These are phyloP conservation scores for Globisporangium parvum DNA, from an alignment of 352 stramenopile genomes.

Conservation along the genomic window DNA sequence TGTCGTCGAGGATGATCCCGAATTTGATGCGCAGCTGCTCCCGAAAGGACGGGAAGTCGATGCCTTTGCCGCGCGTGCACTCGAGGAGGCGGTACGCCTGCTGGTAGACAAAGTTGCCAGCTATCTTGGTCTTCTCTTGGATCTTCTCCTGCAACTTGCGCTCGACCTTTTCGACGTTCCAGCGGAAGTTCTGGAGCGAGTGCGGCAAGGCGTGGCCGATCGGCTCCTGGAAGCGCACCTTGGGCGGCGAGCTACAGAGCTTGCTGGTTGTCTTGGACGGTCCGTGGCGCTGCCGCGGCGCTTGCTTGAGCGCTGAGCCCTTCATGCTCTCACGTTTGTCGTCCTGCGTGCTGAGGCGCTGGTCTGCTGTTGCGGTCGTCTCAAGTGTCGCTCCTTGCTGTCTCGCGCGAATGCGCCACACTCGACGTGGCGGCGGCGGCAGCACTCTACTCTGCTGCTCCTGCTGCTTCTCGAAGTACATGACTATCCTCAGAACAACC, in stretches of 20 bases:
- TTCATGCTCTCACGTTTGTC: conserved; percentile 19
- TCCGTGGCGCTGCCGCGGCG: conserved; percentile 5
- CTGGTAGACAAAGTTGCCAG: conserved; percentile 82
- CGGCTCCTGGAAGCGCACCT: conserved; percentile 56
- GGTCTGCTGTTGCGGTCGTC: background rate
- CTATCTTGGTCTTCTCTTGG: conserved; percentile 80
- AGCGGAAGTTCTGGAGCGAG: conserved; percentile 68
- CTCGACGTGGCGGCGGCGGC: too few relatives aligned
- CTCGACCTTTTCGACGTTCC: conserved; percentile 76
- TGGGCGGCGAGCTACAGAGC: conserved; percentile 38
- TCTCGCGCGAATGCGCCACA: too few relatives aligned
- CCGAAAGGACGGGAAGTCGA: conserved; percentile 70
- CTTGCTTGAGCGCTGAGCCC: conserved; percentile 32
- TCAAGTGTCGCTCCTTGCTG: background rate
- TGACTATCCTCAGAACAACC: too few relatives aligned
- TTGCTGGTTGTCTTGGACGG: conserved; percentile 16
- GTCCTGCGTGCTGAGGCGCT: background rate
- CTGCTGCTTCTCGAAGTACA: too few relatives aligned
- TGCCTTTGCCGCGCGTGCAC: conserved; percentile 61
- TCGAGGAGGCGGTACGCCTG: conserved; percentile 80
- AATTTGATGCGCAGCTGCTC: conserved; percentile 77
- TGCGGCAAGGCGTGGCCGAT: conserved; percentile 47
- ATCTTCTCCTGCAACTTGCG: conserved; percentile 83
- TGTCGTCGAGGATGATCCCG: conserved; percentile 69
- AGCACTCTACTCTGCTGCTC: too few relatives aligned